Conservation (phyloP, 352 stramenopile species). For the Plasmopara muralis region DNA sequence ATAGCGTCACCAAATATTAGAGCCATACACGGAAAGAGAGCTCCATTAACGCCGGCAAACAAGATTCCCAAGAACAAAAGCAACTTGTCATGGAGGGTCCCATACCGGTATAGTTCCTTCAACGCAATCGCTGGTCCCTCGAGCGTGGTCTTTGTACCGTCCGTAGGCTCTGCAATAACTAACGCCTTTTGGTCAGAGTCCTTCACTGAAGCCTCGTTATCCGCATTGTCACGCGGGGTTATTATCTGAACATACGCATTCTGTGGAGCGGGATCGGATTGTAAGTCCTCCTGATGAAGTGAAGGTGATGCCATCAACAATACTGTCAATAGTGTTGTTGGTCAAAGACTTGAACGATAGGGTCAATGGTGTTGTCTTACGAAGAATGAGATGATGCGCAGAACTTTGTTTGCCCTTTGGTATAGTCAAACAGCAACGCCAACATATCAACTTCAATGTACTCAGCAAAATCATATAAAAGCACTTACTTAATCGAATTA, state of each 20-base stretch:
- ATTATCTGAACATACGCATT: constrained; percentile 3
- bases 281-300: background rate
- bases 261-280: background rate
- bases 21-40: constrained; percentile 10
- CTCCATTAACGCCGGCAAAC: constrained; percentile 21
- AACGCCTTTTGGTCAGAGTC: background rate
- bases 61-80: constrained; percentile 1
- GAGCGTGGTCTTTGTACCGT: background rate
- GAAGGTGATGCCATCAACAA: background rate
- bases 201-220: background rate
- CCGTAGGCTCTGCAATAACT: background rate
- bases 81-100: background rate
- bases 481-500: too few species aligned
- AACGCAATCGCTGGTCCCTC: background rate
- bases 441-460: too few species aligned
- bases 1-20: constrained; percentile 36
- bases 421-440: too few species aligned
- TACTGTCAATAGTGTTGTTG: background rate
- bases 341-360: too few species aligned
- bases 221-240: constrained; percentile 1
- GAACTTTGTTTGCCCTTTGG: too few species aligned
- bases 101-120: constrained; percentile 5
- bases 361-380: too few species aligned
- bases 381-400: too few species aligned
- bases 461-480: too few species aligned